Evolutionary conservation across 768 basidiomycete species (phyloP).

Genomic region (Sarcomyxa edulis): DNA sequence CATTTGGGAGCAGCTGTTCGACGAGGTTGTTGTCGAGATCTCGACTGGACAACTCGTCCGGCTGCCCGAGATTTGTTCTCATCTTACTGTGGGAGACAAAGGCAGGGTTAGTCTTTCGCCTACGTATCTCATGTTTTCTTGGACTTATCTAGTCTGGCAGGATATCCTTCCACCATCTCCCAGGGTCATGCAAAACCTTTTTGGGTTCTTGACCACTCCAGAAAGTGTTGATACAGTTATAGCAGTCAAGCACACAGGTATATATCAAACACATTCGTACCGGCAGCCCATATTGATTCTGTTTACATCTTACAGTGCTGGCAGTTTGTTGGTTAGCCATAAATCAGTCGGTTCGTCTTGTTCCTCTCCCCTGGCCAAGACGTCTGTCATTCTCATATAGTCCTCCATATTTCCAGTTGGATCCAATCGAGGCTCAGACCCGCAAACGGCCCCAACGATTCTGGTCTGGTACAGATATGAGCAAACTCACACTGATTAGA

Average conservation of each 20-base stretch:
- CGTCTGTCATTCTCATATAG: slow-evolving; percentile 6
- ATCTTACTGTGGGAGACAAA: slow-evolving; percentile 69
- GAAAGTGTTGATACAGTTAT: slow-evolving; percentile 59
- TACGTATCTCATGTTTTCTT: background rate
- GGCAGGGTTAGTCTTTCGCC: slow-evolving; percentile 51
- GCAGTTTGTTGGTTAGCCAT: slow-evolving; percentile 85
- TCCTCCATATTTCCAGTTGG: slow-evolving; percentile 51
- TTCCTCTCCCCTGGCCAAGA: slow-evolving; percentile 1
- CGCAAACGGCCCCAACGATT: slow-evolving; percentile 67
- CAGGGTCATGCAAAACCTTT: slow-evolving; percentile 37
- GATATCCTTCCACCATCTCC: slow-evolving; percentile 60
- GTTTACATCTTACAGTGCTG: slow-evolving; percentile 68
- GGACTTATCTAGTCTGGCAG: slow-evolving; percentile 26
- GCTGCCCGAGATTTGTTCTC: slow-evolving; percentile 73
- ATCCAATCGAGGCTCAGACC: slow-evolving; percentile 44
- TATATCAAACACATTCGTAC: no score
- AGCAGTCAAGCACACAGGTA: slow-evolving; percentile 67
- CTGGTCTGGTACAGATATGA: slow-evolving; percentile 66
- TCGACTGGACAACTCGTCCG: slow-evolving; percentile 59
- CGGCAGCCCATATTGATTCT: no score
- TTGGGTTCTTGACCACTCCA: slow-evolving; percentile 37
- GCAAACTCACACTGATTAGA: slow-evolving; percentile 57
- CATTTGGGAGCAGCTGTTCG: slow-evolving; percentile 62
- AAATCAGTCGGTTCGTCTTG: slow-evolving; percentile 66
- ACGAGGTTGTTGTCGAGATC: slow-evolving; percentile 74